Conservation (phyloP, 2,329 filamentous ascomycete genomes). For the Bipolaris victoriae region DNA sequence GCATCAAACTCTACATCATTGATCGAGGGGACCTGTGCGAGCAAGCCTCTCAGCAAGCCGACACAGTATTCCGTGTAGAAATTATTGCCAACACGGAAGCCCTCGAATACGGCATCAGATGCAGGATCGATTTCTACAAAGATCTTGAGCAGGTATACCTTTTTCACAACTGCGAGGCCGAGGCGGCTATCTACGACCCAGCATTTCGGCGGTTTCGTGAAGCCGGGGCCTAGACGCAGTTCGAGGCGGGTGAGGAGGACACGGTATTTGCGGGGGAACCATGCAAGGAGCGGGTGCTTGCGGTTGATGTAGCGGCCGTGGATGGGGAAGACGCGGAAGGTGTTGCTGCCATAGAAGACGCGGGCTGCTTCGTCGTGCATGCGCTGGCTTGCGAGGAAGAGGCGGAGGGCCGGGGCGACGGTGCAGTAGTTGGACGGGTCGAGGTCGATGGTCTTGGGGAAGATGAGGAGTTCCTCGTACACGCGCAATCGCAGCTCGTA, state of each 20-base stretch:
- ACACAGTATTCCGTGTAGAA: conserved; percentile 74
- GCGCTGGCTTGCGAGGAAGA: conserved; percentile 67
- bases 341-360: conserved; percentile 59
- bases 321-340: conserved; percentile 60
- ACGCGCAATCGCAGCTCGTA: conserved; percentile 60
- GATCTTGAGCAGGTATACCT: conserved; percentile 65
- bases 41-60: conserved; percentile 62
- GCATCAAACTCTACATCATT: conserved; percentile 72
- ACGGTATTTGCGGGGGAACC: conserved; percentile 67
- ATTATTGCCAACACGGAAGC: conserved; percentile 68
- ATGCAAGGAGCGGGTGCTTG: conserved; percentile 72
- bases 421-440: conserved; percentile 69
- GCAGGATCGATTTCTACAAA: conserved; percentile 76
- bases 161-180: conserved; percentile 67
- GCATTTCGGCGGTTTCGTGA: conserved; percentile 70
- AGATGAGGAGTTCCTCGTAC: conserved; percentile 56
- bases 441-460: conserved; percentile 67
- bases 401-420: conserved; percentile 64
- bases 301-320: conserved; percentile 70
- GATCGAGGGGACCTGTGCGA: conserved; percentile 64
- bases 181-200: conserved; percentile 72
- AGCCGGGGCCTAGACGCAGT: conserved; percentile 74
- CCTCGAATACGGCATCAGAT: conserved; percentile 67
- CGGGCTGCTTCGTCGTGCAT: conserved; percentile 59
- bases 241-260: conserved; percentile 68